Evolutionary conservation across 345 rosid genomes (phyloP).

Genomic region (Linum usitatissimum): DNA sequence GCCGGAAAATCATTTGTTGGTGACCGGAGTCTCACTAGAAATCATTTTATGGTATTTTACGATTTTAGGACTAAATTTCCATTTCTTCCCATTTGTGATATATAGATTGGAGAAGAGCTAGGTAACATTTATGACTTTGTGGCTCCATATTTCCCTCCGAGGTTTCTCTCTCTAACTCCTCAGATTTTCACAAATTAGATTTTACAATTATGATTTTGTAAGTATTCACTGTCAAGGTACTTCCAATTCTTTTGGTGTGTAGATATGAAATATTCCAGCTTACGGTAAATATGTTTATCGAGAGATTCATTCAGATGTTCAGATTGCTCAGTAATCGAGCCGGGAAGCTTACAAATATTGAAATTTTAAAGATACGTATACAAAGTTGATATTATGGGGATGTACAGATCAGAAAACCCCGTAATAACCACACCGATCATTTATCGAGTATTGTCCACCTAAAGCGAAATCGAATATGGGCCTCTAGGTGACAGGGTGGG

Average conservation of each 20-base stretch:
- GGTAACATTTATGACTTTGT: slow-evolving; percentile 97
- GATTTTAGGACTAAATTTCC: too few species aligned
- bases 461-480: too few species aligned
- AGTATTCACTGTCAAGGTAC: too few species aligned
- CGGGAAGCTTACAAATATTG: slow-evolving; percentile 79
- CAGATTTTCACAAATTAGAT: too few species aligned
- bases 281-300: slow-evolving; percentile 97
- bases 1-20: too few species aligned
- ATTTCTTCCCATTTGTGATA: slow-evolving; percentile 16
- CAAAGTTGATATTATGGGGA: too few species aligned
- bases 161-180: slow-evolving; percentile 17
- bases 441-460: too few species aligned
- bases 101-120: slow-evolving; percentile 96
- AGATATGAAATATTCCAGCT: slow-evolving; percentile 99
- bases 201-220: too few species aligned
- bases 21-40: too few species aligned
- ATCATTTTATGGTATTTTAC: too few species aligned
- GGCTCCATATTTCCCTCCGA: slow-evolving; percentile 99
- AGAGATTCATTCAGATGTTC: slow-evolving; percentile 99
- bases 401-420: too few species aligned
- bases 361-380: slow-evolving; percentile 72
- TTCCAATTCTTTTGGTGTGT: slow-evolving; percentile 6
- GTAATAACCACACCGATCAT: too few species aligned
- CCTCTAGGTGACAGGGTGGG: slow-evolving; percentile 93
- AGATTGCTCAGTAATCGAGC: slow-evolving; percentile 92